Evolutionary conservation across 129 eudicot genomes (phyloP).

Genomic region (Lactuca sativa): DNA sequence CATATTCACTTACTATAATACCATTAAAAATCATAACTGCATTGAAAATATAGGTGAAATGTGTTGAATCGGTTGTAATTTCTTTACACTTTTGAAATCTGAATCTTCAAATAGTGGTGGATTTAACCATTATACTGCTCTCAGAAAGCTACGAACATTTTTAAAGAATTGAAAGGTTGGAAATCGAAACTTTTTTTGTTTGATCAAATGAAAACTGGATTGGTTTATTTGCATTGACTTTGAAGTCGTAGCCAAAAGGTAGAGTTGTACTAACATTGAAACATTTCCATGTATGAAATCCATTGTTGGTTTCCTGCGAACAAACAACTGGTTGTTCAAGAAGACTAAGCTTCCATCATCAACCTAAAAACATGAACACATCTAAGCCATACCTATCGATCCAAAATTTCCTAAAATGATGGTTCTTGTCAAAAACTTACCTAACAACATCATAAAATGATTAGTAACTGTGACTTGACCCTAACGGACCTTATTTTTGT

Average conservation of each 20-base stretch:
- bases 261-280: slow-evolving; percentile 71
- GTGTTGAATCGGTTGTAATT: not conserved
- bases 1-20: not conserved
- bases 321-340: slow-evolving; percentile 53
- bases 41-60: not conserved
- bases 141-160: slow-evolving; percentile 82
- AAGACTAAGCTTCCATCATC: slow-evolving; percentile 36
- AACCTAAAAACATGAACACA: slow-evolving; percentile 39
- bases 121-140: slow-evolving; percentile 61
- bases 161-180: slow-evolving; percentile 96
- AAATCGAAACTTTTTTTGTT: slow-evolving; percentile 16
- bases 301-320: slow-evolving; percentile 67
- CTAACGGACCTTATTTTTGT: slow-evolving; percentile 77
- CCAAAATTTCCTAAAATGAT: slow-evolving; percentile 73
- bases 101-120: slow-evolving; percentile 86
- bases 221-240: too few species aligned
- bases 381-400: slow-evolving; percentile 60
- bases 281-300: slow-evolving; percentile 59
- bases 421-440: slow-evolving; percentile 58
- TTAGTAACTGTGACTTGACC: slow-evolving; percentile 56
- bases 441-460: slow-evolving; percentile 53
- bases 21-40: not conserved
- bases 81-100: slow-evolving; percentile 74
- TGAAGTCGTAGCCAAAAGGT: slow-evolving; percentile 54
- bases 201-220: too few species aligned